Evolutionary conservation across 1,139 yeast genomes (phyloP).

Genomic region (Geotrichum armillariae): DNA sequence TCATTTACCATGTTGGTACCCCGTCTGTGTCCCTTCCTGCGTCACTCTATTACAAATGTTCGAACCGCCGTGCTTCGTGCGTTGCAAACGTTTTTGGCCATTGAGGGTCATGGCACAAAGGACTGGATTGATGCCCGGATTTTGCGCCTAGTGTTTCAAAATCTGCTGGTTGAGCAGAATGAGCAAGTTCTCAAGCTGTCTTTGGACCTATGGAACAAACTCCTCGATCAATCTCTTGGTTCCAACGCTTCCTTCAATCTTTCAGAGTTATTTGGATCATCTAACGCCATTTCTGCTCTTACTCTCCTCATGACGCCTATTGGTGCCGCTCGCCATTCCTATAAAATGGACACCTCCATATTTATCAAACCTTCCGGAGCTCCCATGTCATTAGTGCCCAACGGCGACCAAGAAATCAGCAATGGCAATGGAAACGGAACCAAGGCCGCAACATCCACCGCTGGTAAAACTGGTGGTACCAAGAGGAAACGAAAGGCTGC

Average conservation of each 20-base stretch:
- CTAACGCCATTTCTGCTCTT: constrained; percentile 42
- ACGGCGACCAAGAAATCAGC: constrained; percentile 10
- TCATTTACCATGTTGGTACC: constrained; percentile 82
- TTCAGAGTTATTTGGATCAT: constrained; percentile 12
- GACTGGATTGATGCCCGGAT: constrained; percentile 78
- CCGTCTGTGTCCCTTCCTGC: constrained; percentile 82
- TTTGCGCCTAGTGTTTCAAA: constrained; percentile 79
- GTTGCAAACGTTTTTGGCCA: constrained; percentile 69
- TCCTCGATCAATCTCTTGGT: constrained; percentile 41
- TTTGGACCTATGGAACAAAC: constrained; percentile 56
- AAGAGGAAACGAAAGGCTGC: constrained; percentile 26
- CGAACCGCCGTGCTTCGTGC: constrained; percentile 86
- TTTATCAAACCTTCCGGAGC: constrained; percentile 82
- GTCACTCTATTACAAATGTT: constrained; percentile 92
- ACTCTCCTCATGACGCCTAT: constrained; percentile 87
- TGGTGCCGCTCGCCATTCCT: constrained; percentile 87
- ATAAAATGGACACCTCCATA: constrained; percentile 73
- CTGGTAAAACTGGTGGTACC: constrained; percentile 19
- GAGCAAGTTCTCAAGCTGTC: constrained; percentile 67
- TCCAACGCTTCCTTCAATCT: constrained; percentile 21
- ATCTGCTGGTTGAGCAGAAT: constrained; percentile 85
- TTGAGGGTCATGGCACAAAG: constrained; percentile 58
- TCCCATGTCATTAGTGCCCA: constrained; percentile 37
- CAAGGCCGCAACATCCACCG: constrained; percentile 21
- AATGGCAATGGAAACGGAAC: constrained; percentile 33